A percentile compares a stretch with the other conserved stretches of the same genome.
Conservation (phyloP, 306 rosid species). For the Hylodesmum podocarpum region DNA sequence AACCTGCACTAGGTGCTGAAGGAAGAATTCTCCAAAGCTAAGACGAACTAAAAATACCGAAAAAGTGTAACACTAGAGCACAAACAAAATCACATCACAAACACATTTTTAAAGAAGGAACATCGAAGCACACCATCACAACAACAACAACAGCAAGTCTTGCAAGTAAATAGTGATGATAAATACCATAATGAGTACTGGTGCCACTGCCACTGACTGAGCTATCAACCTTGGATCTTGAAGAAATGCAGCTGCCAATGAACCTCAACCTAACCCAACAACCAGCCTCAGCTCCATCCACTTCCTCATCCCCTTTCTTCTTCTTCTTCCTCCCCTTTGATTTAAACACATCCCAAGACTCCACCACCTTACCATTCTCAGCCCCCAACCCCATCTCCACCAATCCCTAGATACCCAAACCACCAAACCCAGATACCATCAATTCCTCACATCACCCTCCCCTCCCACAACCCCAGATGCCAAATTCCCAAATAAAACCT, state of each 20-base stretch:
- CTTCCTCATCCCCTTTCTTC: slow-evolving; percentile 49
- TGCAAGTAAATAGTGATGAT: slow-evolving; percentile 23
- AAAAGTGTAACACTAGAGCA: neutral
- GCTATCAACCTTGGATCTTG: no score
- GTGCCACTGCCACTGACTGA: no score
- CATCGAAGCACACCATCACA: slow-evolving; percentile 10
- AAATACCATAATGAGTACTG: slow-evolving; percentile 37
- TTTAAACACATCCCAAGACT: slow-evolving; percentile 72
- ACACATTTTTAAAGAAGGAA: neutral
- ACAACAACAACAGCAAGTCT: neutral
- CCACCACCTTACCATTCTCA: slow-evolving; percentile 77
- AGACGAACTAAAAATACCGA: slow-evolving; percentile 17
- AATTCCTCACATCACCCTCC: slow-evolving; percentile 37
- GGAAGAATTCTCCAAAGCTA: neutral
- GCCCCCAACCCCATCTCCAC: slow-evolving; percentile 69
- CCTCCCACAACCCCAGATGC: slow-evolving; percentile 29
- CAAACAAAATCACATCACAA: slow-evolving; percentile 13
- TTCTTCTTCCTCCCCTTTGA: slow-evolving; percentile 63
- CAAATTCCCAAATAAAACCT: slow-evolving; percentile 15
- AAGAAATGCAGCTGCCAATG: slow-evolving; percentile 34
- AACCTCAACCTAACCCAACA: slow-evolving; percentile 84
- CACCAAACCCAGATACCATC: slow-evolving; percentile 47
- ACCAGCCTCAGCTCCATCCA: slow-evolving; percentile 56
- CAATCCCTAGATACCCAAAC: slow-evolving; percentile 43
- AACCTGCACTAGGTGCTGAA: slow-evolving; percentile 18